phyloP scores from a whole-genome alignment of 495 filamentous ascomycete genomes.

The Talaromyces ruber region DNA sequence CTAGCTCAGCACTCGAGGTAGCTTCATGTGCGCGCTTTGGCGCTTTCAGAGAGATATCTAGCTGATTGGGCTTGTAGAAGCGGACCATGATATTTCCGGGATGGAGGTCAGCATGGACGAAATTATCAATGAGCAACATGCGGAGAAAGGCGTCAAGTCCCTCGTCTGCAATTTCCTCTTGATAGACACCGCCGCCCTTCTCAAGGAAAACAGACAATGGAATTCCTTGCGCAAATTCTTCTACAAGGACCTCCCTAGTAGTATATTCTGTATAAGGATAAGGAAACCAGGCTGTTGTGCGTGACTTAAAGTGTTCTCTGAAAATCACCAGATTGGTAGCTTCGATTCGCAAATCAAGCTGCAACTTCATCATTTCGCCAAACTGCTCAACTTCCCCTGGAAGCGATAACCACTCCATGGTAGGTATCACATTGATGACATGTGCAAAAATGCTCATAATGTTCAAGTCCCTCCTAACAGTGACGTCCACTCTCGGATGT shows the following conservation, averaged over 20 bases:
- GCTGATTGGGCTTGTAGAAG: conserved; percentile 78
- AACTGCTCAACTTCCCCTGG: conserved; percentile 93
- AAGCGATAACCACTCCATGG: conserved; percentile 94
- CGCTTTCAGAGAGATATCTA: conserved; percentile 52
- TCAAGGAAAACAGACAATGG: conserved; percentile 84
- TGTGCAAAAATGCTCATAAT: conserved; percentile 95
- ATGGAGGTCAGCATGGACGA: conserved; percentile 96
- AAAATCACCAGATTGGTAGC: conserved; percentile 83
- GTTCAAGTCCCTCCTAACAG: conserved; percentile 76
- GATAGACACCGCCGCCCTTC: conserved; percentile 85
- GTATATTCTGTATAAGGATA: conserved; percentile 88
- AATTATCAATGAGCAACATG: conserved; percentile 97
- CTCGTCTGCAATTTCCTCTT: conserved; percentile 89
- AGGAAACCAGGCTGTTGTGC: conserved; percentile 92
- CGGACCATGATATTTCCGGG: conserved; percentile 99
- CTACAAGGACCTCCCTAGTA: conserved; percentile 84
- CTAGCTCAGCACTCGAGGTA: conserved; percentile 43
- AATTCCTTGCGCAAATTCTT: conserved; percentile 93
- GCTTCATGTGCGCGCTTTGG: conserved; percentile 42
- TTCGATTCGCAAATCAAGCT: conserved; percentile 93
- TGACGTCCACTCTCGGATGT: conserved; percentile 83
- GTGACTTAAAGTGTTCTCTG: conserved; percentile 79
- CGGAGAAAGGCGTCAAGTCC: conserved; percentile 95
- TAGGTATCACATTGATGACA: conserved; percentile 78
- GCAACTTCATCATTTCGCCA: conserved; percentile 96